These are phyloP conservation scores for Poa pratensis DNA, from an alignment of 176 grass and related monocot species.

Conservation along the genomic window DNA sequence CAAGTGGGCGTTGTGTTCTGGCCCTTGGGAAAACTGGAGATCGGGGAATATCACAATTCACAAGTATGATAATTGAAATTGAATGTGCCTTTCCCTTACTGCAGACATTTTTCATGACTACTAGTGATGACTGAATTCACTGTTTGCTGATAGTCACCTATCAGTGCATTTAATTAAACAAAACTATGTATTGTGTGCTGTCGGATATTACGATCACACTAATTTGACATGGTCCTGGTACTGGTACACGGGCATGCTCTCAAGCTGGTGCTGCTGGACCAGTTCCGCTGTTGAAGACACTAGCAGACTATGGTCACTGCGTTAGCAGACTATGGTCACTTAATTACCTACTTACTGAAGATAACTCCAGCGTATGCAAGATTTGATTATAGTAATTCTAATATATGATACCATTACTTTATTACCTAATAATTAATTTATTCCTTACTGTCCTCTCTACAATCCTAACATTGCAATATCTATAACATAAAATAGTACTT, in stretches of 20 bases:
- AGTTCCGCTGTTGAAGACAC: conserved; percentile 48
- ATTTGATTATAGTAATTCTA: no score
- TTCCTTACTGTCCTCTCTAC: no score
- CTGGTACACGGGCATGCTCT: conserved; percentile 51
- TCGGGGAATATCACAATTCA: not conserved
- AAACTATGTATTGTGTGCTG: no score
- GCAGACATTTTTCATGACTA: not conserved
- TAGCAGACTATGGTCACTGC: conserved; percentile 37
- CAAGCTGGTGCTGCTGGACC: conserved; percentile 62
- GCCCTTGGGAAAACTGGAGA: not conserved
- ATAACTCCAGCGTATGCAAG: no score
- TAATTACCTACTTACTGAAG: no score
- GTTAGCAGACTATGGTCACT: no score
- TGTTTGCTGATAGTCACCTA: conserved; percentile 13
- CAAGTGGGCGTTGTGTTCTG: not conserved
- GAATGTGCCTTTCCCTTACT: not conserved
- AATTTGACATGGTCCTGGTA: not conserved
- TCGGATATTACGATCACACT: no score
- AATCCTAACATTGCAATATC: no score
- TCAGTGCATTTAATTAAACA: not conserved
- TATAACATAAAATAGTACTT: no score
- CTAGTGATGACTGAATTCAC: not conserved
- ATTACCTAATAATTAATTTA: no score
- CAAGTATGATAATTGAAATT: conserved; percentile 5
- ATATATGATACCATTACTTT: no score